These are phyloP conservation scores for Dacryopinax spathularia DNA, from an alignment of 768 basidiomycete species.

Conservation along the genomic window DNA sequence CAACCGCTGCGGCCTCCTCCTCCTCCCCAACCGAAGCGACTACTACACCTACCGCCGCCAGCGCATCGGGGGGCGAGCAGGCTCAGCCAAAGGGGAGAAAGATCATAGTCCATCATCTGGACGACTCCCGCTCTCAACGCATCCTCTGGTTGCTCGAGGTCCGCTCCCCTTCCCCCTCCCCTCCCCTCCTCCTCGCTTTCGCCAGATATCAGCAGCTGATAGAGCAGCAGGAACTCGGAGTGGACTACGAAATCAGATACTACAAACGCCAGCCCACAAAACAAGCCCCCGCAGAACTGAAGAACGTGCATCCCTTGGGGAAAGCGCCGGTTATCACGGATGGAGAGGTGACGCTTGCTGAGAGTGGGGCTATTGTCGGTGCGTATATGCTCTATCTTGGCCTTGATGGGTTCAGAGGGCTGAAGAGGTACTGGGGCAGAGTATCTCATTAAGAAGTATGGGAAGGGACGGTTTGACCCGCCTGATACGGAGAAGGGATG, in stretches of 20 bases:
- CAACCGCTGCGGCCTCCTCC: not conserved
- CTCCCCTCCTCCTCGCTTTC: not conserved
- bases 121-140: conserved; percentile 19
- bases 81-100: not conserved
- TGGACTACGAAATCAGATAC: conserved; percentile 32
- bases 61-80: not conserved
- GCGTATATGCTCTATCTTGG: conserved; percentile 7
- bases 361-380: conserved; percentile 35
- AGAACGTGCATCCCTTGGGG: conserved; percentile 31
- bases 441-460: conserved; percentile 32
- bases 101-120: conserved; percentile 12
- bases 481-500: conserved; percentile 9
- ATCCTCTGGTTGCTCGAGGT: conserved; percentile 19
- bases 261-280: conserved; percentile 24
- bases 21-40: not conserved
- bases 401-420: not conserved
- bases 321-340: conserved; percentile 37
- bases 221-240: conserved; percentile 37
- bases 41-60: not conserved
- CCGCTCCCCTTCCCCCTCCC: conserved; percentile 6
- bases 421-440: conserved; percentile 21
- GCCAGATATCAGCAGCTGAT: not conserved
- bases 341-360: conserved; percentile 31
- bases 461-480: conserved; percentile 15
- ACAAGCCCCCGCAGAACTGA: conserved; percentile 28